Evolutionary conservation across 2,329 filamentous ascomycete species (phyloP).

Genomic region (Pestalotiopsis sp.): DNA sequence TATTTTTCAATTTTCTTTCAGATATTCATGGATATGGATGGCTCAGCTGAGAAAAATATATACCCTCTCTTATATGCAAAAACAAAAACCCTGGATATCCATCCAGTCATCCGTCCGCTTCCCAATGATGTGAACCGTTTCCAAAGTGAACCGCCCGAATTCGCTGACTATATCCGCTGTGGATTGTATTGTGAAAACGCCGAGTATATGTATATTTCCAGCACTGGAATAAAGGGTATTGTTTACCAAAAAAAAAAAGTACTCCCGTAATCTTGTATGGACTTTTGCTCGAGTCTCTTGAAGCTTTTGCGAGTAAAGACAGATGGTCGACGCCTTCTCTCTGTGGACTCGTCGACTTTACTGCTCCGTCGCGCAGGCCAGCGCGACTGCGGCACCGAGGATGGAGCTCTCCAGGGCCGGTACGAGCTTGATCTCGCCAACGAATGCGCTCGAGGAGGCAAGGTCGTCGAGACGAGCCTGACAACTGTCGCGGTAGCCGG

Average conservation of each 20-base stretch:
- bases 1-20: background rate
- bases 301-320: background rate
- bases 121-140: background rate
- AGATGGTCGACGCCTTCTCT: background rate
- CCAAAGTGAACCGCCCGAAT: background rate
- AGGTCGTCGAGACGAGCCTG: conserved; percentile 67
- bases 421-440: conserved; percentile 59
- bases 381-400: conserved; percentile 73
- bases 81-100: background rate
- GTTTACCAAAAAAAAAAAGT: background rate
- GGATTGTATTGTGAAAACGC: background rate
- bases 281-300: background rate
- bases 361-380: conserved; percentile 44
- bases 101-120: background rate
- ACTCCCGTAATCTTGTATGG: background rate
- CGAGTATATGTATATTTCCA: background rate
- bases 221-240: background rate
- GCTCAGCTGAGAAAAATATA: background rate
- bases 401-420: conserved; percentile 75
- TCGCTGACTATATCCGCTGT: background rate
- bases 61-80: background rate
- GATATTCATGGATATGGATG: background rate
- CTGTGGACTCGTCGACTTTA: background rate
- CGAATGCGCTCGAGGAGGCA: conserved; percentile 43
- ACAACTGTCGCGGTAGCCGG: conserved; percentile 63